Percentiles rank a stretch among this genome's conserved stretches.
Conservation (phyloP, 163 green algal genomes). For the Scenedesmus sp. region DNA sequence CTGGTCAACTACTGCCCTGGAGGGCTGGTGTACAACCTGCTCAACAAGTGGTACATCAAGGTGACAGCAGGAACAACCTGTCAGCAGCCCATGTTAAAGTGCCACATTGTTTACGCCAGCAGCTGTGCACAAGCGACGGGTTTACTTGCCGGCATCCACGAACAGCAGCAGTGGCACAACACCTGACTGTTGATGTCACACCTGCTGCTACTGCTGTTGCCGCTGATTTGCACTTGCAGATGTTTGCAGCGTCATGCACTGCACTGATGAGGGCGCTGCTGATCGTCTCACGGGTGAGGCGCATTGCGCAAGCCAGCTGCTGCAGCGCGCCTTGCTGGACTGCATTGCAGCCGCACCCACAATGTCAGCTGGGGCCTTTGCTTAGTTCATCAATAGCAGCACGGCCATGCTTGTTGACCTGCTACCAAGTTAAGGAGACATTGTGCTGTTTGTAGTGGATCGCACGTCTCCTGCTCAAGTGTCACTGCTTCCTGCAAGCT, state of each 20-base stretch:
- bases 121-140: too few species aligned
- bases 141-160: background rate
- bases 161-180: background rate
- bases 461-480: background rate
- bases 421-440: background rate
- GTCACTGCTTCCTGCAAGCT: background rate
- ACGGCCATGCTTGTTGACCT: background rate
- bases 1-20: constrained; percentile 43
- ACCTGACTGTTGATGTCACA: background rate
- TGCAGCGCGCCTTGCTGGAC: background rate
- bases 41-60: constrained; percentile 40
- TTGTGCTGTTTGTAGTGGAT: background rate
- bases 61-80: background rate
- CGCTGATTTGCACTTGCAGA: constrained; percentile 17
- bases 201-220: background rate
- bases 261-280: constrained; percentile 25
- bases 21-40: background rate
- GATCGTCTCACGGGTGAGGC: constrained; percentile 38
- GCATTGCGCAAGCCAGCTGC: too few species aligned
- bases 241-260: constrained; percentile 30
- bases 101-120: background rate
- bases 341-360: too few species aligned
- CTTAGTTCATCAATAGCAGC: too few species aligned
- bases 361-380: too few species aligned
- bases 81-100: background rate